phyloP scores from a whole-genome alignment of 176 grass and related monocot species.

The Leersia perrieri region DNA sequence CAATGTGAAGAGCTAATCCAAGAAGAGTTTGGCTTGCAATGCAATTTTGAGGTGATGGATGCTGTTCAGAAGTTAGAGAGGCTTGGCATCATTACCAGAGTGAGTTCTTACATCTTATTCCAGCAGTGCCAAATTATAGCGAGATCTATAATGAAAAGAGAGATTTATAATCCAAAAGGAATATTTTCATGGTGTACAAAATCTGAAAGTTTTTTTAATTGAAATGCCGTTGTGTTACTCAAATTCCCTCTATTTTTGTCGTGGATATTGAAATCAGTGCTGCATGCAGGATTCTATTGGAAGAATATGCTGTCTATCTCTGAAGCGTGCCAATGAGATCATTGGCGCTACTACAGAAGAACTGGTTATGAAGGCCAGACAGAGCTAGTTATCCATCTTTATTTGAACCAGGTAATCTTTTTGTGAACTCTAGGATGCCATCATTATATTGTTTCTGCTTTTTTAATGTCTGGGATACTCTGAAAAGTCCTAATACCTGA shows the following conservation, averaged over 20 bases:
- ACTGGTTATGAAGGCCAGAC: slow-evolving; percentile 70
- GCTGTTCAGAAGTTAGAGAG: slow-evolving; percentile 88
- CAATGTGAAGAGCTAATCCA: slow-evolving; percentile 89
- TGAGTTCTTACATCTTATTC: slow-evolving; percentile 39
- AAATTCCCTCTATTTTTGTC: not conserved
- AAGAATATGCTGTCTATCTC: slow-evolving; percentile 73
- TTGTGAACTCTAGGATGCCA: slow-evolving; percentile 9
- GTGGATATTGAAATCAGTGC: not conserved
- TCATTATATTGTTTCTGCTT: not conserved
- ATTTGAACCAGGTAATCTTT: slow-evolving; percentile 30
- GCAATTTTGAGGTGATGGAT: slow-evolving; percentile 96
- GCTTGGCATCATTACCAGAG: slow-evolving; percentile 87
- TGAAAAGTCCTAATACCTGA: not conserved
- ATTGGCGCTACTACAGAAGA: slow-evolving; percentile 89
- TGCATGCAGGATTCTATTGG: slow-evolving; percentile 75
- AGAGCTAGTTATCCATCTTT: slow-evolving; percentile 29
- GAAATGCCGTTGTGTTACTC: not conserved
- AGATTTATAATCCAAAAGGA: not conserved
- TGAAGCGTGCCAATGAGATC: slow-evolving; percentile 83
- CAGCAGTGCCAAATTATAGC: not conserved
- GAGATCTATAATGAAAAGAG: not conserved
- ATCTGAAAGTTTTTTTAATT: not conserved
- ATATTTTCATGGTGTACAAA: not conserved
- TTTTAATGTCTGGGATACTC: not conserved
- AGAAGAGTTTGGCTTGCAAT: slow-evolving; percentile 88